phyloP scores from a whole-genome alignment of 1,139 yeast genomes.

The Saccharomycopsis phalli region DNA sequence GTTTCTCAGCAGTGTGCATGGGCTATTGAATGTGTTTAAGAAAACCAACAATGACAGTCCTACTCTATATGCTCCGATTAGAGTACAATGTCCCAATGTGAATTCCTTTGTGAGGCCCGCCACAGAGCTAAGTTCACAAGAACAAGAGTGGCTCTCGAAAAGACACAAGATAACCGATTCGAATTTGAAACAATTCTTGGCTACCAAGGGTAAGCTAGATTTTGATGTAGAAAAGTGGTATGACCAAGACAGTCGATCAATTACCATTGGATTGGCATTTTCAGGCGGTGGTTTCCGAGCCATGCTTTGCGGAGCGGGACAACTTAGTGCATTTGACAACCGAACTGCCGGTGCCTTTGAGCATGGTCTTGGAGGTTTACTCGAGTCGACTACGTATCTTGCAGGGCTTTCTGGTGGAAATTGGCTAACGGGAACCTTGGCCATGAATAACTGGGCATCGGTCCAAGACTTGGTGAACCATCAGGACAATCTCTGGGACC shows the following conservation, averaged over 20 bases:
- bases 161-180: conserved; percentile 43
- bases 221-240: conserved; percentile 46
- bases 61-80: conserved; percentile 49
- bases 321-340: conserved; percentile 71
- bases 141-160: conserved; percentile 28
- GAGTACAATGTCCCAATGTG: conserved; percentile 44
- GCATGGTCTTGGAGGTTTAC: conserved; percentile 58
- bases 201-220: conserved; percentile 39
- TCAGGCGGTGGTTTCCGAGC: conserved; percentile 94
- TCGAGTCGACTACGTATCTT: conserved; percentile 53
- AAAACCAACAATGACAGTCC: not conserved
- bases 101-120: conserved; percentile 33
- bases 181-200: conserved; percentile 46
- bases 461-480: conserved; percentile 40
- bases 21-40: too few relatives aligned
- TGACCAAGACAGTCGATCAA: conserved; percentile 22
- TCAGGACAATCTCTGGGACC: conserved; percentile 43
- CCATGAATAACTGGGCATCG: conserved; percentile 57
- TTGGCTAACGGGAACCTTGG: conserved; percentile 63
- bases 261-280: conserved; percentile 64
- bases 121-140: conserved; percentile 25
- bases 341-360: conserved; percentile 51
- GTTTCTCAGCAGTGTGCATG: too few relatives aligned
- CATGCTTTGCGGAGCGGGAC: conserved; percentile 86
- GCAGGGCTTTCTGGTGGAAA: conserved; percentile 69